Evolutionary conservation across 1,284 basidiomycete genomes (phyloP), one percentile per base, ranked within the genome.

Genomic region (Trichosporon sp.): DNA sequence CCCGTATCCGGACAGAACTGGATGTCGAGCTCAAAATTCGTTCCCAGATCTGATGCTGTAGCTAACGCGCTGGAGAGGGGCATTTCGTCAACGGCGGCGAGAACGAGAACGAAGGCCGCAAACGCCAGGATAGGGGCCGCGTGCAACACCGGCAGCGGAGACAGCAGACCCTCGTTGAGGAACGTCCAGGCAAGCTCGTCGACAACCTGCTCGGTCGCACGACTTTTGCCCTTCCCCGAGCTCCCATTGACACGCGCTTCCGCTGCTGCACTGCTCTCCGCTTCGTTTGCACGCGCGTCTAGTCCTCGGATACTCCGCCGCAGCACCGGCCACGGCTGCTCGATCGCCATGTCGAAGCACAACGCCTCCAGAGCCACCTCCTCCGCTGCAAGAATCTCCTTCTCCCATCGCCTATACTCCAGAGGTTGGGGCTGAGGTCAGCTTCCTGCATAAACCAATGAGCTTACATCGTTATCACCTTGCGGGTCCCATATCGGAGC

Each of bases 341-440:
- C 88, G 23, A 95, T 88, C 38, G 90, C 87, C 78, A 95, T 91
- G 81, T 97, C 95, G 78, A 97, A 97, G 83, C 93, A 96, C 4
- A 97, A 85, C 0, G 92, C 90, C 76, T 95, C 93, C 7, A 97
- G 85, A 0, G 95, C 85, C 23, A 89, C 87, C 83, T 95, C 93
- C 80, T 97, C 94, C 1, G 89, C 89, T 23, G 88, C 83, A 1
- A 96, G 84, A 65, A 97, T 93, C 0, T 87, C 86, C 62, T 86
- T 84, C 80, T 91, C 91, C 82, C 90, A 89, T 75, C 87, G 84
- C 68, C 92, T 88, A 44, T 93, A 88, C 79, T 92, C 91, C 88
- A 91, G 74, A 1, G 76, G 73, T n/a, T 72, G 71, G 5, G 56
- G 31, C 66, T 70, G 29, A 0, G 6, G 56, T 70, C 31, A 70